Evolutionary conservation across 352 stramenopile species (phyloP).

Genomic region (Phytophthora pistaciae): DNA sequence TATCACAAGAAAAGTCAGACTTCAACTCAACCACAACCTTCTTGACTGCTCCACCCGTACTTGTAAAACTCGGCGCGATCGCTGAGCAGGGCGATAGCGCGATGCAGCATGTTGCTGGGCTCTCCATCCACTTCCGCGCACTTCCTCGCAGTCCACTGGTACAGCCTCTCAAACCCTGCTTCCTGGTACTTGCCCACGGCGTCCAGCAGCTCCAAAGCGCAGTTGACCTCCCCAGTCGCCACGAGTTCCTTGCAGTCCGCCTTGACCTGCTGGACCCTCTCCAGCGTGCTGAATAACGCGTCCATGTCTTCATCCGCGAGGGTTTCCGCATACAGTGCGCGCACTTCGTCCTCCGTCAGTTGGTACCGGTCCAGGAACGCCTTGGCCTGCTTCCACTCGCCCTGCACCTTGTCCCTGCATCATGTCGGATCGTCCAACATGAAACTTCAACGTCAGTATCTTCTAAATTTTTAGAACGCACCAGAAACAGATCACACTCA

Average conservation of each 20-base stretch:
- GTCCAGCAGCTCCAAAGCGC: conserved; percentile 90
- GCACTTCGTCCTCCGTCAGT: conserved; percentile 73
- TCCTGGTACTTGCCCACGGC: conserved; percentile 84
- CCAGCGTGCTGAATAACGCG: conserved; percentile 74
- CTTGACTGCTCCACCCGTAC: conserved; percentile 24
- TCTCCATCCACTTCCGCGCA: conserved; percentile 78
- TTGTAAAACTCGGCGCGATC: conserved; percentile 85
- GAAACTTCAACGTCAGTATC: conserved; percentile 18
- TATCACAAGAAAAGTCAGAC: not conserved
- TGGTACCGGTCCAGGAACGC: conserved; percentile 80
- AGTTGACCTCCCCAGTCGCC: conserved; percentile 47
- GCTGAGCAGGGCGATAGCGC: conserved; percentile 69
- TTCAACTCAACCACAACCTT: not conserved
- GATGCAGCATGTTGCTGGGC: conserved; percentile 69
- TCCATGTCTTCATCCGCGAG: conserved; percentile 58
- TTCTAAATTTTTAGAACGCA: conserved; percentile 11
- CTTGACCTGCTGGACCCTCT: conserved; percentile 79
- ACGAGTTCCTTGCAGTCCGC: conserved; percentile 74
- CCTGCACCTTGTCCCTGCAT: conserved; percentile 52
- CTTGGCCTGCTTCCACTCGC: conserved; percentile 56
- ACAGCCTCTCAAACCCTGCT: conserved; percentile 86
- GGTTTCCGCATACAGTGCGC: conserved; percentile 50
- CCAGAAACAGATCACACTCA: not conserved
- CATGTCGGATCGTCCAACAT: conserved; percentile 2
- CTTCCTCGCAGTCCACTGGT: conserved; percentile 88